Conservation (phyloP, 768 basidiomycete species). For the Calvatia gigantea region DNA sequence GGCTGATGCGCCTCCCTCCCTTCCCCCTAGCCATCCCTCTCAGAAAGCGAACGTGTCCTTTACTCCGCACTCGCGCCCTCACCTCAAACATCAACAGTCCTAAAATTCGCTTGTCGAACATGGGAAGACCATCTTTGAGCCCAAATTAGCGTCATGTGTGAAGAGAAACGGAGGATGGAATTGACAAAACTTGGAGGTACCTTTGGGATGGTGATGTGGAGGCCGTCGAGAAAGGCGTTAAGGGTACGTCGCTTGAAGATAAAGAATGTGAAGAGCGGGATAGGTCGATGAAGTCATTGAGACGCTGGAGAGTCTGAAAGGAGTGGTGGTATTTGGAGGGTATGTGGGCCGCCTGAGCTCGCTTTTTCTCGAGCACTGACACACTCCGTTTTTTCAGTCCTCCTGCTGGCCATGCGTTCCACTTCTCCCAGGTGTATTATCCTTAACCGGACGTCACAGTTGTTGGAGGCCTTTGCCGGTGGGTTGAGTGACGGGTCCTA, state of each 20-base stretch:
- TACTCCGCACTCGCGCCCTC: constrained; percentile 84
- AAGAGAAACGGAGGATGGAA: constrained; percentile 72
- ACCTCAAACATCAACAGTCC: constrained; percentile 57
- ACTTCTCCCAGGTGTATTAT: constrained; percentile 80
- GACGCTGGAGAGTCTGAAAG: constrained; percentile 55
- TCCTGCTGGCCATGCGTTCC: constrained; percentile 71
- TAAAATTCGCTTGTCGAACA: constrained; percentile 73
- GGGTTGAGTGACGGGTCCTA: constrained; percentile 52
- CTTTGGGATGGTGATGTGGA: constrained; percentile 75
- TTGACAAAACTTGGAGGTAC: constrained; percentile 65
- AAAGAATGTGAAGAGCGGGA: constrained; percentile 47
- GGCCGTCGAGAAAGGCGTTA: constrained; percentile 38
- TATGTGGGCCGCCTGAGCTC: constrained; percentile 24
- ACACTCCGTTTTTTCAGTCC: constrained; percentile 34
- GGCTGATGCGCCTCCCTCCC: not conserved
- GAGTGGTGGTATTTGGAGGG: constrained; percentile 63
- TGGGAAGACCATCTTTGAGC: constrained; percentile 99
- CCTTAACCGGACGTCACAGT: constrained; percentile 57
- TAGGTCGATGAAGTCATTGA: constrained; percentile 65
- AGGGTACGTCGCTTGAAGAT: constrained; percentile 19
- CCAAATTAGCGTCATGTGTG: constrained; percentile 74
- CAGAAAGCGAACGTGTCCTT: constrained; percentile 75
- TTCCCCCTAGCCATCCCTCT: constrained; percentile 54
- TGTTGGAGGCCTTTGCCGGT: constrained; percentile 70
- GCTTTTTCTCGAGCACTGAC: constrained; percentile 4